Evolutionary conservation across 495 filamentous ascomycete species (phyloP).

Genomic region (Xylaria grammica): DNA sequence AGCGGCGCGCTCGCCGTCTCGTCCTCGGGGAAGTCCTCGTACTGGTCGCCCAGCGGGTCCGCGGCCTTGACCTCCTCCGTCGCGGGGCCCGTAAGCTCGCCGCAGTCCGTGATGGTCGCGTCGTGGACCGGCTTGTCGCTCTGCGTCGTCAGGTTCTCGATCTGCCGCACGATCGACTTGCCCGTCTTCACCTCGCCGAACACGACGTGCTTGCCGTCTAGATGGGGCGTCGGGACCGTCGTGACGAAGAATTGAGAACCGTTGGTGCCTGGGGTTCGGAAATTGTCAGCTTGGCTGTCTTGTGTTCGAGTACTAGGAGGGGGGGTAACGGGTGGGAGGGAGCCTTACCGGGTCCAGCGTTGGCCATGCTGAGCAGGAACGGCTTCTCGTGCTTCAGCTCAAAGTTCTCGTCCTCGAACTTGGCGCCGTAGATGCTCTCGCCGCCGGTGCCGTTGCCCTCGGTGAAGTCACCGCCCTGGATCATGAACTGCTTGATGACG

Average conservation of each 20-base stretch:
- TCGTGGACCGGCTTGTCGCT: slow-evolving; percentile 80
- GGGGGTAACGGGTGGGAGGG: slow-evolving; percentile 4
- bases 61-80: slow-evolving; percentile 65
- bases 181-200: slow-evolving; percentile 95
- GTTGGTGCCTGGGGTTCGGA: slow-evolving; percentile 68
- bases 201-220: slow-evolving; percentile 97
- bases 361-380: slow-evolving; percentile 96
- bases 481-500: slow-evolving; percentile 98
- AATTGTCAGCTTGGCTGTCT: slow-evolving; percentile 20
- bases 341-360: slow-evolving; percentile 85
- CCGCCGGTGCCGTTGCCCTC: slow-evolving; percentile 92
- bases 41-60: slow-evolving; percentile 86
- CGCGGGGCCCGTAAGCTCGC: slow-evolving; percentile 76
- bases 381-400: slow-evolving; percentile 90
- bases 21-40: slow-evolving; percentile 97
- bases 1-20: slow-evolving; percentile 55
- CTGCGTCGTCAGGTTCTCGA: slow-evolving; percentile 84
- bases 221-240: slow-evolving; percentile 88
- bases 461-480: slow-evolving; percentile 99
- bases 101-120: slow-evolving; percentile 81
- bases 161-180: slow-evolving; percentile 86
- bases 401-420: slow-evolving; percentile 98
- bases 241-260: slow-evolving; percentile 99
- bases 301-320: not conserved
- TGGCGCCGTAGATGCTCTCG: slow-evolving; percentile 96